Evolutionary conservation across 805 yeast species (phyloP).

Genomic region (Monosporozyma solicola): DNA sequence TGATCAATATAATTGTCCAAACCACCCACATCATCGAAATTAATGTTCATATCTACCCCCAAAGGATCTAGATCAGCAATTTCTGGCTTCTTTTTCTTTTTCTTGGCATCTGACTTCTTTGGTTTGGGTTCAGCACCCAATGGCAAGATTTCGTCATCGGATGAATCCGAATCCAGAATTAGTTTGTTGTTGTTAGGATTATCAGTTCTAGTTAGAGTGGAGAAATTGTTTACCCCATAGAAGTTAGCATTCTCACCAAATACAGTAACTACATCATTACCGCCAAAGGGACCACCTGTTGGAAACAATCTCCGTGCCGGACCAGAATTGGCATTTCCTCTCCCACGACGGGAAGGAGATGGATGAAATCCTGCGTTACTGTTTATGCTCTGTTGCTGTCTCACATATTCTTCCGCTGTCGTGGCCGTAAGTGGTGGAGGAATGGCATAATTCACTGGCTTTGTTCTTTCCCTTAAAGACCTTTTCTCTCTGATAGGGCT

Average conservation of each 20-base stretch:
- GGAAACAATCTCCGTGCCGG: conserved; percentile 71
- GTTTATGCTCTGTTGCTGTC: conserved; percentile 6
- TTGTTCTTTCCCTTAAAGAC: conserved; percentile 54
- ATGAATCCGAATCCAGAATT: conserved; percentile 46
- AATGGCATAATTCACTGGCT: conserved; percentile 68
- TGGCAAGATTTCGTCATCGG: conserved; percentile 51
- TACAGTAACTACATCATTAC: conserved; percentile 80
- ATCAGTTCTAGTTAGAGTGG: conserved; percentile 24
- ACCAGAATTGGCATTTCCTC: conserved; percentile 34
- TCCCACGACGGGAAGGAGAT: conserved; percentile 30
- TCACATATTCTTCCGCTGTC: conserved; percentile 27
- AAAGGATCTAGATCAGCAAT: conserved; percentile 89
- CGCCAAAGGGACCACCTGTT: conserved; percentile 97
- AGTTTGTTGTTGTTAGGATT: conserved; percentile 18
- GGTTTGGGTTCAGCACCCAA: conserved; percentile 35
- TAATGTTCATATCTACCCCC: conserved; percentile 81
- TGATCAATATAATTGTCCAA: conserved; percentile 83
- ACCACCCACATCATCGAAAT: conserved; percentile 83
- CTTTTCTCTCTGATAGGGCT: conserved; percentile 41
- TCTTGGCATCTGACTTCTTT: conserved; percentile 27
- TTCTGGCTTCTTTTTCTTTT: conserved; percentile 39
- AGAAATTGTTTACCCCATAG: conserved; percentile 14
- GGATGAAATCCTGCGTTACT: conserved; percentile 4
- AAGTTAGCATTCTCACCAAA: conserved; percentile 57
- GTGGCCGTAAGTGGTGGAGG: conserved; percentile 65